These are phyloP conservation scores for Crithidia sp. DNA, from an alignment of 208 protist species.

Conservation along the genomic window DNA sequence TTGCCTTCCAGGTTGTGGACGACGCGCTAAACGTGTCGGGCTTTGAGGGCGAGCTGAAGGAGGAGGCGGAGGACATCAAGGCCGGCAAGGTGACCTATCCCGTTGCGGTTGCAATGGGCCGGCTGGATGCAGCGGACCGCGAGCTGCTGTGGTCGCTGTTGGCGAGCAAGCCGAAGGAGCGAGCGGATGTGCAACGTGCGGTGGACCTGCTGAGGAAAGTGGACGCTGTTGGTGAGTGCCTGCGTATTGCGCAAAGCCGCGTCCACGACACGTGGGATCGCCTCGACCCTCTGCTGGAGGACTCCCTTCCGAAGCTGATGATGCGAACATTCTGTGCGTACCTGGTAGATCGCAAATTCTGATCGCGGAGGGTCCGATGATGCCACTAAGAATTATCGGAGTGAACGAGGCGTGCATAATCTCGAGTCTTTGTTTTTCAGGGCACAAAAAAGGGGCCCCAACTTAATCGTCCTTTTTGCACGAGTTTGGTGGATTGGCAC, in stretches of 20 bases:
- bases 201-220: slow-evolving; percentile 36
- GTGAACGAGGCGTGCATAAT: too few species aligned
- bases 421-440: too few species aligned
- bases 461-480: too few species aligned
- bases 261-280: slow-evolving; percentile 46
- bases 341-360: slow-evolving; percentile 24
- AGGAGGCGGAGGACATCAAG: slow-evolving; percentile 50
- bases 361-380: too few species aligned
- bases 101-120: slow-evolving; percentile 46
- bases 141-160: slow-evolving; percentile 47
- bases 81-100: slow-evolving; percentile 74
- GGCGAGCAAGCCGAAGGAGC: slow-evolving; percentile 23
- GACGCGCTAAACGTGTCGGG: slow-evolving; percentile 56
- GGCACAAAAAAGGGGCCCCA: too few species aligned
- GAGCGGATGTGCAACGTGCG: slow-evolving; percentile 27
- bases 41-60: slow-evolving; percentile 48
- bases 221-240: slow-evolving; percentile 35
- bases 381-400: too few species aligned
- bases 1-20: slow-evolving; percentile 78
- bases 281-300: slow-evolving; percentile 43
- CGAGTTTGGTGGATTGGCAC: too few species aligned
- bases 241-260: slow-evolving; percentile 36
- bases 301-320: slow-evolving; percentile 60
- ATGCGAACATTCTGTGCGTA: slow-evolving; percentile 59
- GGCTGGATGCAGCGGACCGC: slow-evolving; percentile 37